Evolutionary conservation across 1,284 basidiomycete genomes (phyloP).

Genomic region (Boletus holoroseus): DNA sequence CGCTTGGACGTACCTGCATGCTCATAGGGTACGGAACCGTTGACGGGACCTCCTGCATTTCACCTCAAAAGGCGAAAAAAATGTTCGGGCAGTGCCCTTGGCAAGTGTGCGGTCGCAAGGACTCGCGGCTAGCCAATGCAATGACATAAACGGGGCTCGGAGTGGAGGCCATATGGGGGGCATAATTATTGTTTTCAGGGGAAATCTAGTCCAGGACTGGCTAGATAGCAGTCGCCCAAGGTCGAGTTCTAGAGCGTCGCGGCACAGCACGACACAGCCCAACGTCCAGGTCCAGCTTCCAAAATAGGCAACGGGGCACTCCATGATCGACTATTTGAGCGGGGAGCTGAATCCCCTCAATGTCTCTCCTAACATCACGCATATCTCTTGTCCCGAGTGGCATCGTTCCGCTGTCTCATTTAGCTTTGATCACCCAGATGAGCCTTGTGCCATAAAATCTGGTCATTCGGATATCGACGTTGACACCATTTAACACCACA

Average conservation of each 20-base stretch:
- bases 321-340: conserved; percentile 33
- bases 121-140: background rate
- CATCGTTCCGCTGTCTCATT: background rate
- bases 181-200: conserved; percentile 1
- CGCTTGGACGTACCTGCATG: background rate
- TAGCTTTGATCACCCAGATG: background rate
- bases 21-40: background rate
- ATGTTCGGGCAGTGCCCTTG: too few species aligned
- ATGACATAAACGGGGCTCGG: background rate
- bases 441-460: conserved; percentile 6
- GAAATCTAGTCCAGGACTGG: background rate
- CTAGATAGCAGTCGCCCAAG: background rate
- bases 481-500: background rate
- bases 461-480: conserved; percentile 1
- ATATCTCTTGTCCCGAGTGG: background rate
- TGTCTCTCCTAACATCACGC: conserved; percentile 19
- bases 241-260: conserved; percentile 13
- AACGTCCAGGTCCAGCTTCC: conserved; percentile 15
- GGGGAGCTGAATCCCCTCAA: conserved; percentile 3
- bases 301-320: conserved; percentile 26
- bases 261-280: conserved; percentile 16
- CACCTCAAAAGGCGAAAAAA: background rate
- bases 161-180: background rate
- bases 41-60: background rate
- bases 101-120: background rate